Evolutionary conservation across 495 filamentous ascomycete species (phyloP).

Genomic region (Hypoxylon rickii): DNA sequence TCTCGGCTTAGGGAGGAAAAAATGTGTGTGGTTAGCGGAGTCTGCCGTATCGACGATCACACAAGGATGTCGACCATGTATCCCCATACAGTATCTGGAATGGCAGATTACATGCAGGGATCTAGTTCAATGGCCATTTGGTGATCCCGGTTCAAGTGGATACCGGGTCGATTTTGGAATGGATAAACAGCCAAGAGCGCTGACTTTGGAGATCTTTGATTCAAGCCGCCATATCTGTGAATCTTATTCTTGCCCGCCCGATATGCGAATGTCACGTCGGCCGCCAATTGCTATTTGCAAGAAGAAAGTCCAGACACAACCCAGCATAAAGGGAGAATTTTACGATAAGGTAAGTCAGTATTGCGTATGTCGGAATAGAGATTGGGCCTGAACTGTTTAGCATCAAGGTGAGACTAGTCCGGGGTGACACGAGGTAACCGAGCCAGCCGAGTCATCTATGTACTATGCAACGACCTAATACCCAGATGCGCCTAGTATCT

Average conservation of each 20-base stretch:
- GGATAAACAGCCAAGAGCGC: constrained; percentile 29
- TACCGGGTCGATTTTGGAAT: constrained; percentile 13
- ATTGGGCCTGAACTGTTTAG: constrained; percentile 21
- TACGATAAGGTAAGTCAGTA: constrained; percentile 19
- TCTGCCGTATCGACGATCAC: constrained; percentile 16
- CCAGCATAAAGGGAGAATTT: constrained; percentile 12
- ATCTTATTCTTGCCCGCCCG: constrained; percentile 18
- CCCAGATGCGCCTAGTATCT: not conserved
- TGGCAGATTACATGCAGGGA: constrained; percentile 31
- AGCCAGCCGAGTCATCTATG: constrained; percentile 7
- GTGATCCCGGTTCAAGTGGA: constrained; percentile 15
- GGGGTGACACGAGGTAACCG: constrained; percentile 24
- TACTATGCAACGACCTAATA: not conserved
- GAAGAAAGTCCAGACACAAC: constrained; percentile 8
- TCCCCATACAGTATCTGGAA: constrained; percentile 22
- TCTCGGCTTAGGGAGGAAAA: not conserved
- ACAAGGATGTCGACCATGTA: no score
- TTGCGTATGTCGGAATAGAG: constrained; percentile 13
- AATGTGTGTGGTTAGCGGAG: constrained; percentile 9
- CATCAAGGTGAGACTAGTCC: constrained; percentile 31
- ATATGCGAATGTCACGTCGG: constrained; percentile 23
- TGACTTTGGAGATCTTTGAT: constrained; percentile 29
- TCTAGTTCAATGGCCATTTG: constrained; percentile 7
- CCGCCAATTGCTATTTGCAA: constrained; percentile 11
- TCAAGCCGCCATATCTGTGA: constrained; percentile 17